These are phyloP conservation scores for Hymenoscyphus scutula DNA, from an alignment of 2,329 filamentous ascomycete genomes.

Conservation along the genomic window DNA sequence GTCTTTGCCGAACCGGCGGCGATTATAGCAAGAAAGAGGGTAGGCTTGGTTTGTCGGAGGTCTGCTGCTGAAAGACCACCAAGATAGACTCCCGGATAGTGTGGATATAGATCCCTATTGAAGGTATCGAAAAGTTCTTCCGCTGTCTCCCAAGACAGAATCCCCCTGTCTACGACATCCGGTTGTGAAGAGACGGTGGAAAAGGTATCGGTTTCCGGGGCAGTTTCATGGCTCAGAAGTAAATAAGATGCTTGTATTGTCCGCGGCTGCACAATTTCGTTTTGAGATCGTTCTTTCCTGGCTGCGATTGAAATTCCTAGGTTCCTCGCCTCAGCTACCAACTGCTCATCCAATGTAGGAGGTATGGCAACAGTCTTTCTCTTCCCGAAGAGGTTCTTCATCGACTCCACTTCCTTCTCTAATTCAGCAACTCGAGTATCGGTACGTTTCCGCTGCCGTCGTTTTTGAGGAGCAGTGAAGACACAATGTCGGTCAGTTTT, in stretches of 20 bases:
- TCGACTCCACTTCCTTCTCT: conserved; percentile 40
- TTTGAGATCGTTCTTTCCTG: not conserved
- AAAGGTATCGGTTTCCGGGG: too few species aligned
- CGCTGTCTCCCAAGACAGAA: conserved; percentile 55
- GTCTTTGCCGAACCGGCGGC: conserved; percentile 58
- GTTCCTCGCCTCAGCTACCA: not conserved
- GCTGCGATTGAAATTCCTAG: not conserved
- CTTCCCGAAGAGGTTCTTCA: conserved; percentile 37
- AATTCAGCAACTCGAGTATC: conserved; percentile 42
- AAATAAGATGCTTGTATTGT: not conserved
- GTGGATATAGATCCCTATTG: conserved; percentile 52
- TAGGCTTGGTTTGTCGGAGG: conserved; percentile 55
- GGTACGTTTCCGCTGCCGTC: conserved; percentile 41
- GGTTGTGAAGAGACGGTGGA: conserved; percentile 17
- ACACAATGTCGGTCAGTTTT: conserved; percentile 38
- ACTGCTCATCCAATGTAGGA: not conserved
- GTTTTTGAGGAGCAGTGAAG: conserved; percentile 38
- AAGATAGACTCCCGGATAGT: conserved; percentile 61
- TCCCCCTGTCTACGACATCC: conserved; percentile 52
- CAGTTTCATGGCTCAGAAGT: not conserved
- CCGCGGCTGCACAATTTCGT: not conserved
- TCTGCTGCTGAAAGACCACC: conserved; percentile 49
- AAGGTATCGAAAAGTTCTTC: conserved; percentile 54
- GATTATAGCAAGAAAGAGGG: conserved; percentile 67
- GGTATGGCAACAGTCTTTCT: conserved; percentile 11